phyloP scores from a whole-genome alignment of 139 green algal species.

The Gonium pectorale region DNA sequence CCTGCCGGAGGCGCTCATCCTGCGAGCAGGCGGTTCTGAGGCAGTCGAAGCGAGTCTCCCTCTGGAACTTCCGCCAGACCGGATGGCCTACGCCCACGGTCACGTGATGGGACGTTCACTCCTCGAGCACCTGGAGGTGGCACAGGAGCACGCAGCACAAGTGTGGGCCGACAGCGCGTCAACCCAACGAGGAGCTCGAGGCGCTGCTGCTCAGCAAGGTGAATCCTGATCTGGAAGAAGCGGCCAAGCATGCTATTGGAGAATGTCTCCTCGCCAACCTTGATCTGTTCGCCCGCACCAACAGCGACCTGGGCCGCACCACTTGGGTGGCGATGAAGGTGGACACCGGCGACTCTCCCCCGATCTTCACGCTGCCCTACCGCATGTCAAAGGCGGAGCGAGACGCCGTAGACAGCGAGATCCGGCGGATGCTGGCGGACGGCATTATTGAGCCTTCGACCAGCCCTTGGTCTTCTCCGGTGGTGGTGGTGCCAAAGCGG shows the following conservation, averaged over 20 bases:
- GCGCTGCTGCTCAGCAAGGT: background rate
- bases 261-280: background rate
- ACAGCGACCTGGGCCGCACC: background rate
- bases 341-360: background rate
- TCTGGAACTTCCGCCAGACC: no score
- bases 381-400: background rate
- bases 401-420: background rate
- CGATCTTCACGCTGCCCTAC: background rate
- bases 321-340: background rate
- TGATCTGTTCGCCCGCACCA: background rate
- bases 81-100: no score
- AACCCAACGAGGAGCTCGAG: background rate
- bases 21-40: no score
- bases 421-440: background rate
- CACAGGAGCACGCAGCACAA: background rate
- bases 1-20: no score
- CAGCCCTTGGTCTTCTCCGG: constrained; percentile 1
- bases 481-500: background rate
- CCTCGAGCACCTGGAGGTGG: background rate
- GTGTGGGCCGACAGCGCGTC: no score
- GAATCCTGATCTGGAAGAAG: background rate
- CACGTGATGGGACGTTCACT: no score
- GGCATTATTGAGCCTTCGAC: constrained; percentile 11
- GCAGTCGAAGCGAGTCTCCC: no score
- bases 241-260: background rate